These are phyloP conservation scores for Arthroderma sp. DNA, from an alignment of 2,329 filamentous ascomycete species.

Conservation along the genomic window DNA sequence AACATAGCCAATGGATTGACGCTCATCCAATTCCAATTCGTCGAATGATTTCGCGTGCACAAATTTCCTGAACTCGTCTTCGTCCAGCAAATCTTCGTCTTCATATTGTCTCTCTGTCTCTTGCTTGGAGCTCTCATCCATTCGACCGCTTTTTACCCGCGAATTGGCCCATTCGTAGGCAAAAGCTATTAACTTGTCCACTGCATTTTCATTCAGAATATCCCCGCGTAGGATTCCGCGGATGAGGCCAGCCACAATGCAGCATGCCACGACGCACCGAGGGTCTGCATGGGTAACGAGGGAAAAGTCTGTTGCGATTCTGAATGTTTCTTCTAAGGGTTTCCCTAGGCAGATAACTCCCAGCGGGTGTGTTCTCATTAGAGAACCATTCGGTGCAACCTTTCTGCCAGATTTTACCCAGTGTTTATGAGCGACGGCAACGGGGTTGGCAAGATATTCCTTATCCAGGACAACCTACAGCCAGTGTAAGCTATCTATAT, in stretches of 20 bases:
- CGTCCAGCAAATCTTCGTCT: conserved; percentile 21
- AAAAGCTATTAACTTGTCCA: conserved; percentile 31
- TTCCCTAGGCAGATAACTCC: conserved; percentile 35
- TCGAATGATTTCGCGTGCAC: conserved; percentile 24
- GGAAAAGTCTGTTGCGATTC: conserved; percentile 30
- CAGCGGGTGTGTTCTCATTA: conserved; percentile 42
- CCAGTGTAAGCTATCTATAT: background rate
- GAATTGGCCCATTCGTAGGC: conserved; percentile 30
- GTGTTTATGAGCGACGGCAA: conserved; percentile 24
- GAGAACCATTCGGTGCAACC: conserved; percentile 38
- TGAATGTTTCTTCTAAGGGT: conserved; percentile 32
- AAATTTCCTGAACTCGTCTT: conserved; percentile 31
- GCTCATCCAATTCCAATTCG: conserved; percentile 34
- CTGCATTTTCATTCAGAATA: conserved; percentile 25
- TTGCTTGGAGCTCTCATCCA: conserved; percentile 4
- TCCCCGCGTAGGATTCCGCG: conserved; percentile 36
- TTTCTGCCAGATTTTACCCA: conserved; percentile 31
- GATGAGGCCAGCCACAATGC: conserved; percentile 35
- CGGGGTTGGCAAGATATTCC: conserved; percentile 30
- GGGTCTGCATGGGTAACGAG: conserved; percentile 40
- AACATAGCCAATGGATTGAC: conserved; percentile 38
- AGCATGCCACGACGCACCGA: conserved; percentile 38
- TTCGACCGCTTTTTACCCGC: conserved; percentile 18
- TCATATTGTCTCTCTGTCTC: conserved; percentile 5
- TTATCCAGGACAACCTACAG: conserved; percentile 21